phyloP scores from a whole-genome alignment of 2,329 filamentous ascomycete genomes.

The Cordyceps militaris region DNA sequence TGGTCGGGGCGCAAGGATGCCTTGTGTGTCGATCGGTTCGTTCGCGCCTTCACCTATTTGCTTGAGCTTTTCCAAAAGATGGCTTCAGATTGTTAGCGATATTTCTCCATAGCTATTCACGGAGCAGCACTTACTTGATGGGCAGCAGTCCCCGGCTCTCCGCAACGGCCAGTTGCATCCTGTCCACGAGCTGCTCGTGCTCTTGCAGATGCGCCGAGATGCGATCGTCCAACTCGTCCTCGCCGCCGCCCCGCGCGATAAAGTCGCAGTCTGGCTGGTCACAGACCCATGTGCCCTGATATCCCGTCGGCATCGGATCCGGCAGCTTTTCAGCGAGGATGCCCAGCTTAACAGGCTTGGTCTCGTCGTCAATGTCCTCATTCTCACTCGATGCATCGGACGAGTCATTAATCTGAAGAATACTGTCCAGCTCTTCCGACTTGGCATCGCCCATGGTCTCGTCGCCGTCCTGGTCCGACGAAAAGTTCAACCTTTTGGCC shows the following conservation, averaged over 20 bases:
- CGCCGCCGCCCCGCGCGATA: slow-evolving; percentile 55
- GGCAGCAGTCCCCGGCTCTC: slow-evolving; percentile 50
- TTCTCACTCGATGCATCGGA: neutral
- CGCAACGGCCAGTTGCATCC: slow-evolving; percentile 46
- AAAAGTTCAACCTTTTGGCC: slow-evolving; percentile 12
- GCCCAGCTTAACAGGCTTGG: slow-evolving; percentile 34
- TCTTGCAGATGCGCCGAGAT: slow-evolving; percentile 54
- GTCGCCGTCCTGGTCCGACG: slow-evolving; percentile 19
- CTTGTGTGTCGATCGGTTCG: neutral
- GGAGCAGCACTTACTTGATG: slow-evolving; percentile 42
- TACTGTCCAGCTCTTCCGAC: slow-evolving; percentile 8
- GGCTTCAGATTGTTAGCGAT: neutral
- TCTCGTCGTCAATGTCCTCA: slow-evolving; percentile 19
- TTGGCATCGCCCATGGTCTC: slow-evolving; percentile 27
- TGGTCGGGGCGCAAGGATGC: neutral
- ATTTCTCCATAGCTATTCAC: neutral
- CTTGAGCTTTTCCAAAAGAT: slow-evolving; percentile 11
- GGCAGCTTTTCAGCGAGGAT: slow-evolving; percentile 44
- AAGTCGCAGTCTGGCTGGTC: slow-evolving; percentile 56
- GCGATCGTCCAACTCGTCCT: slow-evolving; percentile 44
- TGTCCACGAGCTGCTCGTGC: slow-evolving; percentile 50
- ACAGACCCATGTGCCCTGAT: slow-evolving; percentile 60
- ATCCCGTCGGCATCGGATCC: slow-evolving; percentile 42
- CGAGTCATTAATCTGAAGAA: neutral
- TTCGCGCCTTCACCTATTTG: neutral